phyloP scores from a whole-genome alignment of 192 early-diverging fungal species.

The Coemansia brasiliensis region DNA sequence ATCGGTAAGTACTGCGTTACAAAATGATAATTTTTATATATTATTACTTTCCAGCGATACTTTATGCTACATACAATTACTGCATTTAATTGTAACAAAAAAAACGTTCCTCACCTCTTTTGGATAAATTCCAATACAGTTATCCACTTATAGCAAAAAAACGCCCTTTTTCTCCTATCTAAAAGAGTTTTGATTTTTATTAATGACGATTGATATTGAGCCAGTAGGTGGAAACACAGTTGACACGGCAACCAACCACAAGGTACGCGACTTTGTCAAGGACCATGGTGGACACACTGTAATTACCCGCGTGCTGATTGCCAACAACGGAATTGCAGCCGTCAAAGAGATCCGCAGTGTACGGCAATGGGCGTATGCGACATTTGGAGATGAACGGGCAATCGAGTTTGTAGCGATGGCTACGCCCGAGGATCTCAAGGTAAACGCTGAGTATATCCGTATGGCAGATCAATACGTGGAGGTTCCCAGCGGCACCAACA shows the following conservation, averaged over 20 bases:
- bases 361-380: conserved; percentile 97
- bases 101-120: no score
- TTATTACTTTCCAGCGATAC: no score
- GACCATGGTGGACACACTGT: conserved; percentile 79
- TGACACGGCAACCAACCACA: conserved; percentile 61
- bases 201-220: background rate
- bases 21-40: no score
- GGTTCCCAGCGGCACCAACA: conserved; percentile 95
- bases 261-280: conserved; percentile 75
- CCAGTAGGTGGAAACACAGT: conserved; percentile 70
- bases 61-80: no score
- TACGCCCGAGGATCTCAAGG: conserved; percentile 94
- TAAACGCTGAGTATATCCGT: conserved; percentile 98
- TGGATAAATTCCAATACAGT: background rate
- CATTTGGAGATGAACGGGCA: conserved; percentile 93
- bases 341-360: conserved; percentile 99
- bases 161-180: background rate
- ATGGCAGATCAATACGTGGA: conserved; percentile 99
- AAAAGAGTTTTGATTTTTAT: background rate
- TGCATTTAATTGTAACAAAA: no score
- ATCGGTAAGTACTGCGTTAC: conserved; percentile 39
- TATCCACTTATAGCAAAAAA: background rate
- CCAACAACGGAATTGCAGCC: conserved; percentile 99
- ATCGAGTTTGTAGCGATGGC: conserved; percentile 98
- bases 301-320: conserved; percentile 94